Conservation (phyloP, 2,329 filamentous ascomycete genomes). For the Diaporthe capsici region DNA sequence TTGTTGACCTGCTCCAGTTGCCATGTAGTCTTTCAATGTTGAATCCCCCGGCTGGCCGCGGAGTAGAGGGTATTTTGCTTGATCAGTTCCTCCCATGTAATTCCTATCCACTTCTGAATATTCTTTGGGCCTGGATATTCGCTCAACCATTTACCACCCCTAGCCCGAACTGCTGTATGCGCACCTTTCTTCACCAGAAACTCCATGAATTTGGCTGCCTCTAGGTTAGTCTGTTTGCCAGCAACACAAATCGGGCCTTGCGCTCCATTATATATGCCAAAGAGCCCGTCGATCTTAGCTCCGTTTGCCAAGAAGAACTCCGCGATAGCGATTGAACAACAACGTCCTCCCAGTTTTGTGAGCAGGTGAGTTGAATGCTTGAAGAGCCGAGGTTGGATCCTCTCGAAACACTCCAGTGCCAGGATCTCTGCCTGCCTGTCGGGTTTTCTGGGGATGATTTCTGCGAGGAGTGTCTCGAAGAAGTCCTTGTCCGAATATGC, state of each 20-base stretch:
- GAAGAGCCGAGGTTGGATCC: too few species aligned
- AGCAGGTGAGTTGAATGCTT: neutral
- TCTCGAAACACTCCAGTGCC: neutral
- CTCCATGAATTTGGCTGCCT: neutral
- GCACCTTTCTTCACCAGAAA: neutral
- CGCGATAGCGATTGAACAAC: neutral
- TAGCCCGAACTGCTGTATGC: too few species aligned
- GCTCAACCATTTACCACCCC: neutral
- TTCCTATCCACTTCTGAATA: constrained; percentile 3
- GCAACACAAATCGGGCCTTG: too few species aligned
- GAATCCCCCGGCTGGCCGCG: too few species aligned
- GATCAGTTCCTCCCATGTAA: neutral
- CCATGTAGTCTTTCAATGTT: too few species aligned
- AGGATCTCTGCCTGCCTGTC: neutral
- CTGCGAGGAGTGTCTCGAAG: too few species aligned
- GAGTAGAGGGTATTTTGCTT: neutral
- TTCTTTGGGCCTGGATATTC: neutral
- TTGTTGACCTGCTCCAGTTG: too few species aligned
- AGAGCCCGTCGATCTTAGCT: too few species aligned
- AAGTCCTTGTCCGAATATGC: too few species aligned
- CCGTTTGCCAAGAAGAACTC: neutral
- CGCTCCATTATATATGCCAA: too few species aligned
- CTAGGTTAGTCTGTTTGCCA: too few species aligned
- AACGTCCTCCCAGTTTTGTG: neutral
- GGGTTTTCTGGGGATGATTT: too few species aligned